A percentile compares a stretch with the other conserved stretches of the same genome.
Conservation (phyloP, 495 filamentous ascomycete genomes). For the Aspergillus panamensis region DNA sequence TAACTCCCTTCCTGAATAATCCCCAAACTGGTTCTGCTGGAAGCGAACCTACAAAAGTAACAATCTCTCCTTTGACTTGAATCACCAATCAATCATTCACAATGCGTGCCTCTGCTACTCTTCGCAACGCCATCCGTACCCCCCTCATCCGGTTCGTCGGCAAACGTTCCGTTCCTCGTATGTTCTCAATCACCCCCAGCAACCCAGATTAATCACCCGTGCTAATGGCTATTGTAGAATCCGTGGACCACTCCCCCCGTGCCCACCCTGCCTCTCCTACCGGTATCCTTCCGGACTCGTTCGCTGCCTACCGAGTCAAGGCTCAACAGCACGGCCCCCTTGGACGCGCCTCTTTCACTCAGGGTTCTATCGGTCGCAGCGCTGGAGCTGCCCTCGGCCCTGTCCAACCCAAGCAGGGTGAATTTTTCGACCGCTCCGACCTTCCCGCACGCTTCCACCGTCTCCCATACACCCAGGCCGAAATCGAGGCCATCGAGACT, state of each 20-base stretch:
- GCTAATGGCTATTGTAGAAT: slow-evolving; percentile 42
- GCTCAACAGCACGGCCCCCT: slow-evolving; percentile 94
- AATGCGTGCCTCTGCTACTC: slow-evolving; percentile 64
- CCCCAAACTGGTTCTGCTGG: slow-evolving; percentile 19
- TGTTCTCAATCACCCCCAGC: slow-evolving; percentile 29
- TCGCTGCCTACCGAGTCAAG: slow-evolving; percentile 86
- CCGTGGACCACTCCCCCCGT: slow-evolving; percentile 65
- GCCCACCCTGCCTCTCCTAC: slow-evolving; percentile 65
- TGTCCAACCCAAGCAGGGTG: slow-evolving; percentile 64
- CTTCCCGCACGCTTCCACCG: slow-evolving; percentile 80
- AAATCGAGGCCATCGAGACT: slow-evolving; percentile 94
- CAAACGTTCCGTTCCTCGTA: slow-evolving; percentile 79
- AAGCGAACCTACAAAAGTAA: neutral
- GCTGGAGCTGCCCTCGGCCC: slow-evolving; percentile 67
- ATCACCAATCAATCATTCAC: slow-evolving; percentile 25
- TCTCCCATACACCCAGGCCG: slow-evolving; percentile 63
- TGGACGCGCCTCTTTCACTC: slow-evolving; percentile 37
- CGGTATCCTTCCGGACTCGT: slow-evolving; percentile 61
- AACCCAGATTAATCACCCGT: neutral
- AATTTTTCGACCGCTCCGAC: slow-evolving; percentile 85
- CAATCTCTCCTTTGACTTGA: slow-evolving; percentile 15
- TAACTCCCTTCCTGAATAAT: slow-evolving; percentile 6
- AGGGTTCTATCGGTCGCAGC: slow-evolving; percentile 58
- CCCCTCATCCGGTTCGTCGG: slow-evolving; percentile 91
- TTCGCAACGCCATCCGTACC: slow-evolving; percentile 67